Conservation (phyloP, 2,329 filamentous ascomycete genomes). For the Gnomoniopsis sp. region DNA sequence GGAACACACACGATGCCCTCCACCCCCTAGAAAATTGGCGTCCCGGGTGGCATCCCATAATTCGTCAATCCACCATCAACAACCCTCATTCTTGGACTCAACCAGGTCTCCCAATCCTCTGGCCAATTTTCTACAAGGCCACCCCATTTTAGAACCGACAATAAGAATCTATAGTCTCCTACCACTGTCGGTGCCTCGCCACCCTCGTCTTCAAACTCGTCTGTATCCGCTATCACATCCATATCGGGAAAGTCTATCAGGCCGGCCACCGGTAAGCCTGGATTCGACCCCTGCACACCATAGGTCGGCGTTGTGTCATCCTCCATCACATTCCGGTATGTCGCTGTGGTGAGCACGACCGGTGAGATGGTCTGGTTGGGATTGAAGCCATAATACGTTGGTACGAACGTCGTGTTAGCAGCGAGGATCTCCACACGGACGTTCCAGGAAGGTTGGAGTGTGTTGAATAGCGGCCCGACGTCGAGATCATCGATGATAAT, state of each 20-base stretch:
- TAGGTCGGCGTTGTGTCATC: neutral
- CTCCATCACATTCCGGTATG: neutral
- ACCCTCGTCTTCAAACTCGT: neutral
- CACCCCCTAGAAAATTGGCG: neutral
- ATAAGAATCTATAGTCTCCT: neutral
- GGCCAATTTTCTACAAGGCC: neutral
- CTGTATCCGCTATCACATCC: neutral
- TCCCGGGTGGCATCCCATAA: neutral
- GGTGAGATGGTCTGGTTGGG: neutral
- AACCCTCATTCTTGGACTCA: neutral
- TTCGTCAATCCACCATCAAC: neutral
- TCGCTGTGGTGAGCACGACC: neutral
- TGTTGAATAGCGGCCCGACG: neutral
- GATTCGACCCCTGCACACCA: neutral
- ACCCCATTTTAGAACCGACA: neutral
- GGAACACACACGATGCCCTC: neutral
- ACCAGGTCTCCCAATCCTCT: conserved; percentile 2
- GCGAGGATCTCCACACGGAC: neutral
- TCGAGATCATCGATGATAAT: neutral
- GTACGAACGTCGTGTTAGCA: neutral
- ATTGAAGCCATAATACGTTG: neutral
- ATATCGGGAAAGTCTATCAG: conserved; percentile 1
- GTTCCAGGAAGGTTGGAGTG: neutral
- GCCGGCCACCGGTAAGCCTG: neutral
- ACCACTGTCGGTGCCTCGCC: neutral